Percentiles rank a stretch among this genome's conserved stretches.
Conservation (phyloP, 768 basidiomycete genomes). For the Daedaleopsis nitida region DNA sequence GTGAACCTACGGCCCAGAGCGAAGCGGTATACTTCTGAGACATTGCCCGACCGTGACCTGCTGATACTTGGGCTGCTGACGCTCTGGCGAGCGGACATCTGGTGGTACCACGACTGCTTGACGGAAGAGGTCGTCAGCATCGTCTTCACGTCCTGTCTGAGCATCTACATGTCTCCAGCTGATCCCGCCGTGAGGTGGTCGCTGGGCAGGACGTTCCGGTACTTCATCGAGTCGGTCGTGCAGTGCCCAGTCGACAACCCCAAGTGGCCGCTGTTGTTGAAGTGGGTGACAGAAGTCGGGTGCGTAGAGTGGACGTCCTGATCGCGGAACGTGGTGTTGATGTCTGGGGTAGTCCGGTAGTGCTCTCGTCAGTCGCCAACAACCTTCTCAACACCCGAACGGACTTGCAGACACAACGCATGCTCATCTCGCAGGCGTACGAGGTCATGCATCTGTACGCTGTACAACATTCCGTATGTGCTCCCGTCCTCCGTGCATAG, state of each 20-base stretch:
- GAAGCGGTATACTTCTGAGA: conserved; percentile 57
- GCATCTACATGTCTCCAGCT: conserved; percentile 62
- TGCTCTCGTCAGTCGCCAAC: conserved; percentile 49
- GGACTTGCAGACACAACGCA: conserved; percentile 62
- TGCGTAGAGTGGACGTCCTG: conserved; percentile 30
- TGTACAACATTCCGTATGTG: neutral
- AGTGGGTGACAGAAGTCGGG: conserved; percentile 51
- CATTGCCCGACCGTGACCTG: conserved; percentile 68
- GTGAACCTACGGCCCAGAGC: conserved; percentile 60
- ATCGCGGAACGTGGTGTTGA: neutral
- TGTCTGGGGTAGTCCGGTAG: conserved; percentile 26
- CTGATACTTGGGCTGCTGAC: conserved; percentile 69
- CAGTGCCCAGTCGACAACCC: conserved; percentile 43
- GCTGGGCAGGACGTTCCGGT: conserved; percentile 50
- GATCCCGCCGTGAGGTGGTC: conserved; percentile 70
- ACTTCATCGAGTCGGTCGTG: conserved; percentile 46
- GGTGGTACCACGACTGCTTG: conserved; percentile 55
- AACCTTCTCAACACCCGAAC: conserved; percentile 61
- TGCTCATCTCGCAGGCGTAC: conserved; percentile 68
- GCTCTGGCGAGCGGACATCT: conserved; percentile 60
- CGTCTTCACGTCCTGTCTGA: conserved; percentile 50
- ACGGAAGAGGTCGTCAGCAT: conserved; percentile 41
- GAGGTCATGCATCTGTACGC: conserved; percentile 58
- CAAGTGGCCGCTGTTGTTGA: conserved; percentile 37
- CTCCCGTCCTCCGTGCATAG: neutral